A percentile compares a stretch with the other conserved stretches of the same genome.
Conservation (phyloP, 1,139 yeast genomes). For the Debaryomycetaceae sp. region DNA sequence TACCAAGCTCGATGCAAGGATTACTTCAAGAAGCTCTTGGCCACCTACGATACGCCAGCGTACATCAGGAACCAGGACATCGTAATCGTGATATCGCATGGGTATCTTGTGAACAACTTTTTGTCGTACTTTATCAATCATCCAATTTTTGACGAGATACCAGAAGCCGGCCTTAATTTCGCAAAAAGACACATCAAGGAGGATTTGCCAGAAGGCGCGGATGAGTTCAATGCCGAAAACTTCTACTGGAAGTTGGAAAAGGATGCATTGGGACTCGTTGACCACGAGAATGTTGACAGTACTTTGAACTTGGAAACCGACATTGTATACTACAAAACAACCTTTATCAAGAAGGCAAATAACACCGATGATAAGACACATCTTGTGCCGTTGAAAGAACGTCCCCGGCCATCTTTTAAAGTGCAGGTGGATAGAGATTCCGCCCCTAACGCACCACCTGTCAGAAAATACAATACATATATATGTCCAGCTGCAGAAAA, state of each 20-base stretch:
- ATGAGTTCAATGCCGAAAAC: constrained; percentile 14
- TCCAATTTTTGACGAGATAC: constrained; percentile 46
- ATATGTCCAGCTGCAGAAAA: constrained; percentile 40
- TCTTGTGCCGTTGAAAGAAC: constrained; percentile 10
- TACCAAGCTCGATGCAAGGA: constrained; percentile 40
- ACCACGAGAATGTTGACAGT: constrained; percentile 26
- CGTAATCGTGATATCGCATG: constrained; percentile 41
- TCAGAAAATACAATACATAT: constrained; percentile 14
- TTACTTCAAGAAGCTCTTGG: constrained; percentile 41
- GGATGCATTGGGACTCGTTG: constrained; percentile 33
- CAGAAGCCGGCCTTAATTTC: constrained; percentile 37
- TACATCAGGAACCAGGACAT: constrained; percentile 34
- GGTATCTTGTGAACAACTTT: constrained; percentile 41
- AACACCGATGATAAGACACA: constrained; percentile 10
- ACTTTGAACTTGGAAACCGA: constrained; percentile 40
- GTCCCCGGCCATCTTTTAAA: constrained; percentile 30
- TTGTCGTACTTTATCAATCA: constrained; percentile 41
- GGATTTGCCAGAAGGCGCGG: constrained; percentile 10
- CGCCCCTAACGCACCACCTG: constrained; percentile 12
- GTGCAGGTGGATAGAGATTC: constrained; percentile 9
- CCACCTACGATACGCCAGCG: constrained; percentile 42
- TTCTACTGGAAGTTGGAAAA: constrained; percentile 31
- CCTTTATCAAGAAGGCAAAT: constrained; percentile 35
- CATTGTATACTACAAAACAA: constrained; percentile 45
- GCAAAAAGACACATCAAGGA: constrained; percentile 22